Conservation (phyloP, 148 eudicot species). For the Rhododendron simsii region DNA sequence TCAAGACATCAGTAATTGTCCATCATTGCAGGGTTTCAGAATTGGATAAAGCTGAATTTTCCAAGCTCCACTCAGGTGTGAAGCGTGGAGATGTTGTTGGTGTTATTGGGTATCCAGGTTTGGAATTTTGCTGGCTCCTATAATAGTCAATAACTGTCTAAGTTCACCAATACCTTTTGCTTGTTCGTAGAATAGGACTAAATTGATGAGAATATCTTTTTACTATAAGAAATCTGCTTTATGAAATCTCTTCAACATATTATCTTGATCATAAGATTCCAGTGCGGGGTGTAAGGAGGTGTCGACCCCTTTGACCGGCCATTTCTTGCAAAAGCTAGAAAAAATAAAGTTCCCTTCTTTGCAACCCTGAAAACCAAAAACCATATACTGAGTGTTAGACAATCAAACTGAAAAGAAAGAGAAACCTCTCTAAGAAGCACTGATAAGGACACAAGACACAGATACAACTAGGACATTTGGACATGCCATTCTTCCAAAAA, state of each 20-base stretch:
- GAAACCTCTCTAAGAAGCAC: background rate
- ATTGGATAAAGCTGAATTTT: slow-evolving; percentile 66
- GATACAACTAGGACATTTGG: background rate
- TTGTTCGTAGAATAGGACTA: background rate
- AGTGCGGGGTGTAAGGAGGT: background rate
- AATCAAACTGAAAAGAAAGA: background rate
- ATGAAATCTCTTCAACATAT: background rate
- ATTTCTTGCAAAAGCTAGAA: background rate
- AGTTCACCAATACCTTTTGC: background rate
- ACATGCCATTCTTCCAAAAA: background rate
- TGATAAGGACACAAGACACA: too few relatives aligned
- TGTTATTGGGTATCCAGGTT: slow-evolving; percentile 84
- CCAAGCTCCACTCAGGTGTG: slow-evolving; percentile 59
- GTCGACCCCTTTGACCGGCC: background rate
- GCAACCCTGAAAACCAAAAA: slow-evolving; percentile 23
- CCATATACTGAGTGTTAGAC: slow-evolving; percentile 4
- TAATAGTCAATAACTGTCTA: background rate
- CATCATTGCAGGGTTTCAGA: slow-evolving; percentile 49
- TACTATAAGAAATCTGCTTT: background rate
- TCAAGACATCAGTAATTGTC: background rate
- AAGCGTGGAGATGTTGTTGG: slow-evolving; percentile 98
- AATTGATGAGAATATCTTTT: background rate
- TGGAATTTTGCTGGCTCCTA: background rate
- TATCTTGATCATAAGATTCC: background rate
- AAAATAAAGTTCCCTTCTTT: slow-evolving; percentile 1